Base-by-base conservation (phyloP, 441 rosid genomes). In the Iberis amara region DNA sequence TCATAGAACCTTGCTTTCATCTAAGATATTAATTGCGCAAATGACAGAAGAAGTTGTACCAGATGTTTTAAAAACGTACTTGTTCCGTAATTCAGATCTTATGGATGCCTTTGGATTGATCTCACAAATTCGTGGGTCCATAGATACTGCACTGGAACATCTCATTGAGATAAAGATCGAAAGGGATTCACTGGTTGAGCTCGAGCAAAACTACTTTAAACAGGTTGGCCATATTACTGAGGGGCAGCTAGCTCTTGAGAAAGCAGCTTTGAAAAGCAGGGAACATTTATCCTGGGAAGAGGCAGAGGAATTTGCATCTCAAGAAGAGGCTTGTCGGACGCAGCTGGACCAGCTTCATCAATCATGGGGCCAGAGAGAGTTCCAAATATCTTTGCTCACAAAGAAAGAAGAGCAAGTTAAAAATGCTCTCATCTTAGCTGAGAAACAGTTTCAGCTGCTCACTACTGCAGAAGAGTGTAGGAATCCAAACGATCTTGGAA, bases 231-330 rank as follows among this genome's bases (percentile, higher is more conserved):
- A 68, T 66, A 92, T 92, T 58, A 86, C 96, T 35, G 94, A 92
- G 78, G 77, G 77, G 73, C 85, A 82, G 73, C 74, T 84, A 78
- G 91, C 86, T 66, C 94, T 92, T 39, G 89, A 92, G 73, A 92
- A 82, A 82, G 94, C 92, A 62, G 78, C 99, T 33, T 39, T 79
- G 63, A 84, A 82, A 79, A 81, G 95, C 49, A 78, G 97, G 78
- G 97, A 92, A 76, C 83, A 86, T 75, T 85, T 86, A 39, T 92
- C 96, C 14, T 92, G 99, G 97, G 99, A 92, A 77, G 99, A 92
- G 73, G 99, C 96, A 47, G 99, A 92, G 75, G 97, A 92, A 78
- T 86, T 92, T 55, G 89, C 89, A 62, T 82, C 98, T 51, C 98
- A 92, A 70, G 98, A 89, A 81, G 98, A 92, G 79, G 85, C 94